Base-by-base conservation (phyloP, 2,329 filamentous ascomycete species). In the Aspergillus pseudotamarii region DNA sequence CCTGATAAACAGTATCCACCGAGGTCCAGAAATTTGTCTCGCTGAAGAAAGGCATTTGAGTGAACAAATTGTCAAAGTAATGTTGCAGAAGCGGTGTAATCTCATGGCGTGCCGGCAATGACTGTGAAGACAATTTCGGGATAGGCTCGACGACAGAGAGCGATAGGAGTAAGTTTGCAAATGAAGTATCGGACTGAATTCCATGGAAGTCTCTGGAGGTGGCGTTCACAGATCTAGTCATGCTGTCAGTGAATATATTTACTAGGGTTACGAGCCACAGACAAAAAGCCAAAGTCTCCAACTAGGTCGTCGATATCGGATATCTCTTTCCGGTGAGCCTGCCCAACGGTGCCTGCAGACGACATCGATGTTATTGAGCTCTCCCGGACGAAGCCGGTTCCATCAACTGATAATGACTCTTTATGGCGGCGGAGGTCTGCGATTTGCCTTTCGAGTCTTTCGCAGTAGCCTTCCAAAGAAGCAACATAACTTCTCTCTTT, bases 401-500 rank as follows among this genome's bases (percentile, higher is more conserved):
- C 71, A 53, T 73, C 71, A 10, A 65, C 62, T 3, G 71, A 67
- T 23, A 74, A 62, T 21, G 66, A 69, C 14, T 68, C 71, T 68
- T 76, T 76, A 36, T 72, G 76, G 46, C 67, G 68, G 8, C 71
- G 76, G 26, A 79, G 69, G 64, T 85, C 83, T 23, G 80, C 77
- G 54, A 97, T 85, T 62, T 89, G 89, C 74, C 88, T 90, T 78
- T 97, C 92, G 10, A 98, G 86, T 78, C 91, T 92, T 76, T 98
- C 94, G 69, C 96, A 90, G 62, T 92, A 89, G 19, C 94, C 88
- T 77, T 98, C 94, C n/a, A 99, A 85, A 0, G 94, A 96, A 9
- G 94, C 93, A 51, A 98, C 94, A 83, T 98, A 99, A 79, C 94
- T 98, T 72, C 94, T 86, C 75, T 98, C 95, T 78, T 98, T 98